These are phyloP conservation scores for Sporisorium reilianum DNA, from an alignment of 1,284 basidiomycete species.

Conservation along the genomic window DNA sequence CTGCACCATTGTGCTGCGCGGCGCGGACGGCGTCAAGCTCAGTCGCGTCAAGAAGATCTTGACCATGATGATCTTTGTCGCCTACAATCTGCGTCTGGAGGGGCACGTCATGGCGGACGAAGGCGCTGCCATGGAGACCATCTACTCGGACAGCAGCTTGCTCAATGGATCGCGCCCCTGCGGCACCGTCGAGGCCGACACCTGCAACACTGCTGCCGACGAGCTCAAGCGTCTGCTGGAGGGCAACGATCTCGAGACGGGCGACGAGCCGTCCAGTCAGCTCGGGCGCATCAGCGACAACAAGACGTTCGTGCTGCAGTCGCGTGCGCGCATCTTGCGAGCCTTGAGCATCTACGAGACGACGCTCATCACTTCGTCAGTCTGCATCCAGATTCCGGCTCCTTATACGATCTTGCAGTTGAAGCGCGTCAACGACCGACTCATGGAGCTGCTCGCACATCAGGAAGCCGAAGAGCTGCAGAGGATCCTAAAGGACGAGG, in stretches of 20 bases:
- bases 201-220: constrained; percentile 31
- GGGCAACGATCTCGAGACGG: constrained; percentile 12
- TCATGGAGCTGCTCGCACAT: constrained; percentile 46
- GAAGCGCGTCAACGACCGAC: constrained; percentile 52
- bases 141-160: constrained; percentile 47
- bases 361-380: constrained; percentile 56
- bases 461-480: constrained; percentile 51
- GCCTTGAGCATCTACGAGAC: constrained; percentile 56
- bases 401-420: constrained; percentile 54
- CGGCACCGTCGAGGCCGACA: constrained; percentile 28
- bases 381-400: constrained; percentile 55
- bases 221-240: constrained; percentile 32
- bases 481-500: constrained; percentile 50
- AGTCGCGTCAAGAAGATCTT: constrained; percentile 90
- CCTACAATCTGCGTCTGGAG: constrained; percentile 90
- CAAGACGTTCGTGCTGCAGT: constrained; percentile 34
- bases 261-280: constrained; percentile 20
- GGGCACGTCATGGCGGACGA: constrained; percentile 95
- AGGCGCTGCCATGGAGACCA: constrained; percentile 51
- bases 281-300: constrained; percentile 28
- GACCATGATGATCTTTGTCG: constrained; percentile 89
- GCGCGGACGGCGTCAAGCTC: constrained; percentile 84
- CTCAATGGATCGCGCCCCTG: constrained; percentile 39
- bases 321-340: constrained; percentile 40
- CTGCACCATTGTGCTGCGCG: constrained; percentile 91